These are phyloP conservation scores for Kodamaea laetipori DNA, from an alignment of 805 yeast species.

Conservation along the genomic window DNA sequence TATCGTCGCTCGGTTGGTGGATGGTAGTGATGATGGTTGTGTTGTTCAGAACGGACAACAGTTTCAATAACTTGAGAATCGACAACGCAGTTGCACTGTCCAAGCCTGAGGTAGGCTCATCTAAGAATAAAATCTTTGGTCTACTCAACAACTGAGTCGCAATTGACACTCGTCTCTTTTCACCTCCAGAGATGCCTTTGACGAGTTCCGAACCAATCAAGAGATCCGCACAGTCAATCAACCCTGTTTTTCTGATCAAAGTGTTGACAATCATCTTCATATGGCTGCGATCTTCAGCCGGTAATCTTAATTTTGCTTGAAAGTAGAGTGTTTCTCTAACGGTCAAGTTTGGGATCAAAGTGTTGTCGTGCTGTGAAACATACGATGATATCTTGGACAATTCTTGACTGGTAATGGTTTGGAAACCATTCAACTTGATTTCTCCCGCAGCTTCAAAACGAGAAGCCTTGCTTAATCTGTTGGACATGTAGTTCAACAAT, in stretches of 20 bases:
- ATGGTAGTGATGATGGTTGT: constrained; percentile 74
- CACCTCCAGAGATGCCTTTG: constrained; percentile 52
- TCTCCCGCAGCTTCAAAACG: constrained; percentile 27
- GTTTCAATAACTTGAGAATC: constrained; percentile 60
- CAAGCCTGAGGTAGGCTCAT: constrained; percentile 89
- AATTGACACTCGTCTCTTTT: constrained; percentile 79
- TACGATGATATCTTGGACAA: constrained; percentile 56
- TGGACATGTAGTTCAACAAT: constrained; percentile 61
- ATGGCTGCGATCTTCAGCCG: constrained; percentile 33
- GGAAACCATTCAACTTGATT: constrained; percentile 29
- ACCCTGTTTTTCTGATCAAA: constrained; percentile 67
- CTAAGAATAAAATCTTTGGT: constrained; percentile 71
- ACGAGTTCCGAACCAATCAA: constrained; percentile 43
- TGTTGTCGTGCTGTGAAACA: constrained; percentile 81
- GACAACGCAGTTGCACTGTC: constrained; percentile 78
- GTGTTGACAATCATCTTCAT: constrained; percentile 55
- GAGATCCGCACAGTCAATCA: constrained; percentile 75
- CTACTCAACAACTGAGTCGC: constrained; percentile 75
- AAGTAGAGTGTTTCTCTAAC: constrained; percentile 74
- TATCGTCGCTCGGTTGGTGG: constrained; percentile 78
- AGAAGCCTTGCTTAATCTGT: constrained; percentile 43
- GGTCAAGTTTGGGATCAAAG: constrained; percentile 67
- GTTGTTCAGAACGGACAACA: constrained; percentile 56
- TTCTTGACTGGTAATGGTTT: constrained; percentile 25
- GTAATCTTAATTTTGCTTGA: constrained; percentile 70